These are phyloP conservation scores for Cytospora piceicola DNA, from an alignment of 2,329 filamentous ascomycete genomes.

Conservation along the genomic window DNA sequence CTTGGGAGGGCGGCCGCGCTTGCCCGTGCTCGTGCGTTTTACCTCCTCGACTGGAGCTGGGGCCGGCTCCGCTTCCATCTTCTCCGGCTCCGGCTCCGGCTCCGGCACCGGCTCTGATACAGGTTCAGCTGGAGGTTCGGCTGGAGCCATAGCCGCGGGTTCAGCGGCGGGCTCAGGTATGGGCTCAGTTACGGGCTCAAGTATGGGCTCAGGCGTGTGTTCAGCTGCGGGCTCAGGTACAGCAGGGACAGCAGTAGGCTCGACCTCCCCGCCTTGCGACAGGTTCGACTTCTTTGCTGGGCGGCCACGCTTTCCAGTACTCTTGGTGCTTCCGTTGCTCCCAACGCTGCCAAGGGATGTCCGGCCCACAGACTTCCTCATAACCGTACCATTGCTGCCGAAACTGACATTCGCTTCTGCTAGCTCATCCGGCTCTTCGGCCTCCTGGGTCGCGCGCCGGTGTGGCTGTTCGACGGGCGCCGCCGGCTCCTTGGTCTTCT, in stretches of 20 bases:
- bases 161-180: background rate
- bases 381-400: slow-evolving; percentile 48
- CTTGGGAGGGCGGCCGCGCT: slow-evolving; percentile 41
- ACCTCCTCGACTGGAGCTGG: slow-evolving; percentile 31
- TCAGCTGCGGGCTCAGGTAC: background rate
- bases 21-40: slow-evolving; percentile 32
- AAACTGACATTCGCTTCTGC: slow-evolving; percentile 46
- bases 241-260: slow-evolving; percentile 1
- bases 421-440: slow-evolving; percentile 36
- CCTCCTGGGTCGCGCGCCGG: slow-evolving; percentile 30
- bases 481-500: slow-evolving; percentile 47
- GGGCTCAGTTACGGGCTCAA: slow-evolving; percentile 16
- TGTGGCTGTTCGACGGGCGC: slow-evolving; percentile 30
- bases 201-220: slow-evolving; percentile 30
- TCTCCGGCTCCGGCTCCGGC: slow-evolving; percentile 32
- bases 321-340: slow-evolving; percentile 16
- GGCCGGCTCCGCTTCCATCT: slow-evolving; percentile 31
- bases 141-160: slow-evolving; percentile 26
- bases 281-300: slow-evolving; percentile 19
- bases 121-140: too few relatives aligned
- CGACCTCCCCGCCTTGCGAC: background rate
- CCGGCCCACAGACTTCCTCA: slow-evolving; percentile 40
- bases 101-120: slow-evolving; percentile 6
- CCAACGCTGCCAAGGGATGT: slow-evolving; percentile 15
- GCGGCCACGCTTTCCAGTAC: slow-evolving; percentile 27